Base-by-base conservation (phyloP, 2,329 filamentous ascomycete species). In the Aureobasidium sp. region DNA sequence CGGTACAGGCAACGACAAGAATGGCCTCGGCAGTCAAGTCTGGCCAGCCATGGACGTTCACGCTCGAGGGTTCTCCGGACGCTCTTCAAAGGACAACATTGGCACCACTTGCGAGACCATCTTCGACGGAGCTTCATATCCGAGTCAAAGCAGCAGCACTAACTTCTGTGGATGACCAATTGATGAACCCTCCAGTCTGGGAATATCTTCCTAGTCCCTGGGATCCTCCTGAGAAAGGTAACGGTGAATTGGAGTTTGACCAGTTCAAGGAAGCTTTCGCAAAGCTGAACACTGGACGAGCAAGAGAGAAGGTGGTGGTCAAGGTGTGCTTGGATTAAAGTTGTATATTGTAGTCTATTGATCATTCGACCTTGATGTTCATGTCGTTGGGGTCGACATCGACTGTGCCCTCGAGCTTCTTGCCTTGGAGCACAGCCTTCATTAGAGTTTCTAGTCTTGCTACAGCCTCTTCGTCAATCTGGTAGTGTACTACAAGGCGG, bases 401-500 rank as follows among this genome's bases (percentile, higher is more conserved):
- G 12, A 69, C 68, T 15, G 59, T 55, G 27, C 68, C 69, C 29
- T 68, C 56, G 17, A 69, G 57, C 63, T 68, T 52, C 61, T 67
- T 60, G 1, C 70, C 70, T 52, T 71, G 67, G 39, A 74, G 66
- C 13, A 74, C 70, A 20, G 67, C 70, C 59, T 71, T 67, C 69
- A 89, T 87, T 5, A 87, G 77, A 55, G 76, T 74, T 63, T 82
- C 81, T 36, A 89, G 72, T 61, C 78, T 77, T 27, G 75, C 71
- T 50, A 92, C 76, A 1, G 87, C 84, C 67, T 85, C 83, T 0
- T 86, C 83, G 17, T 84, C 85, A 66, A 90, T 86, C 78, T 92
- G 87, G 72, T 88, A 89, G 73, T 90, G 87, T 24, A 88, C 78
- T 2, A 90, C 87, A 57, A 90, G 71, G 63, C 87, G 77, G 3